Evolutionary conservation across 2,329 filamentous ascomycete genomes (phyloP), one percentile per base, ranked within the genome.

Genomic region (Sclerotinia minor): DNA sequence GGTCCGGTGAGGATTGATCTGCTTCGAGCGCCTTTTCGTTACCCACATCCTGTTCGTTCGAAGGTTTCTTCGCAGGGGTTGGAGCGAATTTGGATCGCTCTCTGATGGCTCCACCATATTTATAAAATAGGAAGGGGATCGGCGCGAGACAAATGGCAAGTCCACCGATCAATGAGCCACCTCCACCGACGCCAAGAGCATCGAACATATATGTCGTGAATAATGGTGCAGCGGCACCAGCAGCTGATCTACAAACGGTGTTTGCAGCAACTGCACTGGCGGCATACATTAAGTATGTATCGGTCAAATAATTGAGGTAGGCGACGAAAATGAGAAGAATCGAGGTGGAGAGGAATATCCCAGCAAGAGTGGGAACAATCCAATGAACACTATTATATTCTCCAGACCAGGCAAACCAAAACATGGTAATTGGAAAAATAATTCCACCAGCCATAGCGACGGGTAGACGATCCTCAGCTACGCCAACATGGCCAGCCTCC

Each of bases 211-310:
- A 79, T 0, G 82, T 78, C 0, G 87, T 88, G 15, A 87, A 87
- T 1, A 90, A 78, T 0, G 88, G 88, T 1, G 90, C 82, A 0
- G 86, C 78, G 7, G 88, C 89, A 15, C 88, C 90, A 69, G 89
- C 88, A 7, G 83, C 80, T 11, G 83, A 86, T n/a, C 89, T 81
- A 60, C 83, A 81, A 66, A 87, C 87, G 52, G 81, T 85, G 50
- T 89, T 87, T 1, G 88, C 88, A 0, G 88, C 87, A 75, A 89
- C 81, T 21, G 88, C 81, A 29, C 76, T 78, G 2, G 80, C 80
- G 8, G 81, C 78, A 61, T 79, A 80, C 54, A 76, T 76, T 19
- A 77, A 75, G 69, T 82, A 83, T 19, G 76, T 77, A 68, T 81
- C 79, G 72, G 69, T 81, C 75, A 83, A 81, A 79, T 80, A 85